Conservation (phyloP, 768 basidiomycete genomes). For the Russula emetica region DNA sequence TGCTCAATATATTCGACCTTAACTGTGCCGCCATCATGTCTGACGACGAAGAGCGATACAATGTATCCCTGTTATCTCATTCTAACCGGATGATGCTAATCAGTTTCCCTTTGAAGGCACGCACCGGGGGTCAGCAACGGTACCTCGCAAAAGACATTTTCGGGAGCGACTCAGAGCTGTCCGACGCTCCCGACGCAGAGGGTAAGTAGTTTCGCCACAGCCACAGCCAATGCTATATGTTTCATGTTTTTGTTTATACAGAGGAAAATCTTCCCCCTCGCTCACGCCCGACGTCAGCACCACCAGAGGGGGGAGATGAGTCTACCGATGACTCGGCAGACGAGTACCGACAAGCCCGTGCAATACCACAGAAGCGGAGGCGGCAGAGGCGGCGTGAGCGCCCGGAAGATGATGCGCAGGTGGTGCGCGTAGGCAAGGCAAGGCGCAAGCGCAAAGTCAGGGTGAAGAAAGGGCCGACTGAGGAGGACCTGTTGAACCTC, state of each 20-base stretch:
- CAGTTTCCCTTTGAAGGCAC: background rate
- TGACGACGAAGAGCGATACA: constrained; percentile 21
- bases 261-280: constrained; percentile 43
- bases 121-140: constrained; percentile 17
- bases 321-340: constrained; percentile 46
- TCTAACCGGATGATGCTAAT: background rate
- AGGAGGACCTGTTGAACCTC: constrained; percentile 62
- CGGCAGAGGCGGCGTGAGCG: constrained; percentile 25
- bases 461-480: constrained; percentile 39
- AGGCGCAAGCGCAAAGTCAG: constrained; percentile 43
- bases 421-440: constrained; percentile 45
- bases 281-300: constrained; percentile 33
- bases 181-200: constrained; percentile 23
- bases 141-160: constrained; percentile 25
- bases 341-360: constrained; percentile 44
- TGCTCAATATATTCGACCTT: background rate
- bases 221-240: background rate
- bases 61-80: background rate
- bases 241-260: background rate
- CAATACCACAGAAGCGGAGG: constrained; percentile 32
- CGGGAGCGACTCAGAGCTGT: constrained; percentile 24
- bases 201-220: background rate
- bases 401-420: constrained; percentile 32
- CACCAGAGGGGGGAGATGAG: constrained; percentile 37
- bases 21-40: constrained; percentile 10